Conservation (phyloP, 257 asterid species). For the Fraxinus excelsior region DNA sequence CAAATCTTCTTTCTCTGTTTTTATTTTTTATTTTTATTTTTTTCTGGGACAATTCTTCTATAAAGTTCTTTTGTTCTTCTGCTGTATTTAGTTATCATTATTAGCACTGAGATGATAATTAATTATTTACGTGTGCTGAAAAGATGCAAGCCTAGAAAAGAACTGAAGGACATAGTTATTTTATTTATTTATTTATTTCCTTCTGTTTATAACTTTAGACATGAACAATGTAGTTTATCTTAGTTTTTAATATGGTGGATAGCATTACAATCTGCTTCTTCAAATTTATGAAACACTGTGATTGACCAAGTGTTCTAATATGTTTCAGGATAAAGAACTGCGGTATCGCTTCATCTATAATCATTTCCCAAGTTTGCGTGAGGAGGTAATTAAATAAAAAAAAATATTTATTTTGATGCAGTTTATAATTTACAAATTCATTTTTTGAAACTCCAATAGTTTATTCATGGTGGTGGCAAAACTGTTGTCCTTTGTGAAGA, state of each 20-base stretch:
- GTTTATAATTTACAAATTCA: neutral
- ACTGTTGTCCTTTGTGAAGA: neutral
- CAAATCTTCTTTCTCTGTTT: neutral
- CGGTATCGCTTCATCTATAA: conserved; percentile 92
- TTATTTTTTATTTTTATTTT: neutral
- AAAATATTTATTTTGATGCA: neutral
- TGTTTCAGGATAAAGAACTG: conserved; percentile 73
- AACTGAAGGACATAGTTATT: neutral
- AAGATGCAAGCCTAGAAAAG: neutral
- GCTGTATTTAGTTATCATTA: neutral
- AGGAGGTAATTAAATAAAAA: conserved; percentile 51
- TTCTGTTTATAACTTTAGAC: neutral
- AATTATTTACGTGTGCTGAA: neutral
- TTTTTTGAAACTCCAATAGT: neutral
- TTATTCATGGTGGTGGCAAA: neutral
- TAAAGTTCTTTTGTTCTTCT: neutral
- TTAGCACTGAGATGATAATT: neutral
- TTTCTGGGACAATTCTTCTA: neutral
- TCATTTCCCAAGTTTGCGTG: conserved; percentile 86
- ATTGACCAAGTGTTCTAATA: neutral
- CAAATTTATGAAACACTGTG: neutral
- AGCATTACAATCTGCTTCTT: neutral
- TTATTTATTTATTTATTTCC: neutral
- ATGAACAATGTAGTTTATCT: neutral
- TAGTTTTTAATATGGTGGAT: neutral